A percentile compares a stretch with the other conserved stretches of the same genome.
These are phyloP conservation scores for Ascochyta koolunga DNA, from an alignment of 2,329 filamentous ascomycete genomes.

Conservation along the genomic window DNA sequence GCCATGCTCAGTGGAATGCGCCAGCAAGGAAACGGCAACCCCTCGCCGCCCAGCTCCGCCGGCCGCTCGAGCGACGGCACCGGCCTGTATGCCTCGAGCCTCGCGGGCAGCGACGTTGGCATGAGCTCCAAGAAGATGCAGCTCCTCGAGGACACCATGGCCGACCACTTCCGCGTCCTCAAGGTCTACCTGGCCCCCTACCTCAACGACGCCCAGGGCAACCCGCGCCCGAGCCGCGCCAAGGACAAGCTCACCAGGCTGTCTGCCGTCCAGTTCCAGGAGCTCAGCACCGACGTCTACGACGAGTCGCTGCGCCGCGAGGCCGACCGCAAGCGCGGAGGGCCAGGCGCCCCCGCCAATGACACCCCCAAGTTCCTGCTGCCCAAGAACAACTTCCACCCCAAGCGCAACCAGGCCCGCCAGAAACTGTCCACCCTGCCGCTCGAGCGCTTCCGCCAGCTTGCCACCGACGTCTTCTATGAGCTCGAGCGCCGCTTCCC, in stretches of 20 bases:
- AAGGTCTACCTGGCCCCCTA: conserved; percentile 75
- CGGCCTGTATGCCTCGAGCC: conserved; percentile 61
- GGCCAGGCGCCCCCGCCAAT: conserved; percentile 56
- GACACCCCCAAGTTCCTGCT: conserved; percentile 67
- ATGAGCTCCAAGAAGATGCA: conserved; percentile 64
- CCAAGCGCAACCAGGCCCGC: conserved; percentile 96
- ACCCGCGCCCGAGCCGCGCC: conserved; percentile 81
- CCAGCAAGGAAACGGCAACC: conserved; percentile 56
- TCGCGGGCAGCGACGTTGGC: conserved; percentile 59
- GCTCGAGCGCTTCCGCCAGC: conserved; percentile 82
- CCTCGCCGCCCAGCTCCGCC: conserved; percentile 88
- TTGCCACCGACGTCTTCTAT: conserved; percentile 95
- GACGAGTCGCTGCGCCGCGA: conserved; percentile 92
- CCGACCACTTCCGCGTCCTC: conserved; percentile 81
- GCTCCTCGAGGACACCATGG: conserved; percentile 71
- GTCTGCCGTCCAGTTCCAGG: conserved; percentile 91
- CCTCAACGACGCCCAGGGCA: conserved; percentile 75
- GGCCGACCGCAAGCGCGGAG: conserved; percentile 58
- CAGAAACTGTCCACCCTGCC: conserved; percentile 92
- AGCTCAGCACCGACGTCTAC: conserved; percentile 96
- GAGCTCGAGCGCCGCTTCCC: conserved; percentile 92
- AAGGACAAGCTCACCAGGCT: conserved; percentile 92
- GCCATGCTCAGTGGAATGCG: conserved; percentile 61
- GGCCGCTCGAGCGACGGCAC: conserved; percentile 84
- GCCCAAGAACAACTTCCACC: conserved; percentile 89